Conservation (phyloP, 73 alveolate genomes). For the Paramecium sonneborni region DNA sequence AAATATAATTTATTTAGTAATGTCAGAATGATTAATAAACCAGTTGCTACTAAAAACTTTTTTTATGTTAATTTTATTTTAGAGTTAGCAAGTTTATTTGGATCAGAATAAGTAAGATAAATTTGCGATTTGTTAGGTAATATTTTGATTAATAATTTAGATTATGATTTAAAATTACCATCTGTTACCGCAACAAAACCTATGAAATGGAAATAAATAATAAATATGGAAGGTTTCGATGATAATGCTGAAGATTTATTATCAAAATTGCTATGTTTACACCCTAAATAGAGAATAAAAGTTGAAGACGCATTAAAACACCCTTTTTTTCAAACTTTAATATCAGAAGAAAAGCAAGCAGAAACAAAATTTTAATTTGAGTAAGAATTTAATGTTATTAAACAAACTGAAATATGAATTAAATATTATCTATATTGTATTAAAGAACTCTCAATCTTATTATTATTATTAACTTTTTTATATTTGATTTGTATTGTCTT, state of each 20-base stretch:
- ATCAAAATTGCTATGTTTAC: constrained; percentile 73
- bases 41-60: constrained; percentile 81
- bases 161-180: constrained; percentile 78
- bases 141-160: constrained; percentile 39
- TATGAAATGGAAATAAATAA: constrained; percentile 72
- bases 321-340: constrained; percentile 63
- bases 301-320: constrained; percentile 77
- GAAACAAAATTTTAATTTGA: neutral
- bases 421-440: neutral
- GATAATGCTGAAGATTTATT: constrained; percentile 73
- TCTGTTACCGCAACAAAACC: constrained; percentile 74
- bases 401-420: neutral
- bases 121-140: constrained; percentile 62
- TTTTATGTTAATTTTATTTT: constrained; percentile 76
- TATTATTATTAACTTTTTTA: neutral
- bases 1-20: constrained; percentile 86
- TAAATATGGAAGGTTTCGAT: constrained; percentile 67
- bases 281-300: constrained; percentile 73
- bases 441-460: neutral
- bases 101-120: constrained; percentile 74
- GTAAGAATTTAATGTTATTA: neutral
- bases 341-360: neutral
- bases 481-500: neutral
- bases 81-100: constrained; percentile 78
- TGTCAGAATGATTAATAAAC: constrained; percentile 67